phyloP scores from a whole-genome alignment of 306 rosid species.

The Castanea mollissima region DNA sequence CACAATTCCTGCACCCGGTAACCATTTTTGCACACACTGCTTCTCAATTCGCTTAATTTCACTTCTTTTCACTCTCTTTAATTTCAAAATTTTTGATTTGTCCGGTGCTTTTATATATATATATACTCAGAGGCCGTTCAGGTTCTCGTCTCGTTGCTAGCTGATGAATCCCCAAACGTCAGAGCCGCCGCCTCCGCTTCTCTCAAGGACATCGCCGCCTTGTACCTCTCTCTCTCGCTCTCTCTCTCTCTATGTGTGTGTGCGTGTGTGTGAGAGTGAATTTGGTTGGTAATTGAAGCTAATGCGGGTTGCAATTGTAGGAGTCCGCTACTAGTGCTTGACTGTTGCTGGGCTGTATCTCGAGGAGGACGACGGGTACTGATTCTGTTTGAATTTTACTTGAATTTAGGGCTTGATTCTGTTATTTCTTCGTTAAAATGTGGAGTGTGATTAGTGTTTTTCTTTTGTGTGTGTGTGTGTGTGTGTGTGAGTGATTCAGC shows the following conservation, averaged over 20 bases:
- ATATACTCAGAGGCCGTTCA: constrained; percentile 71
- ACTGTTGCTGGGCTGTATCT: constrained; percentile 76
- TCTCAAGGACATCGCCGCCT: constrained; percentile 68
- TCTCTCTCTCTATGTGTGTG: background rate
- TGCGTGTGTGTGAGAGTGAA: background rate
- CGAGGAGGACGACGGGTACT: constrained; percentile 92
- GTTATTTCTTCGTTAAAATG: too few relatives aligned
- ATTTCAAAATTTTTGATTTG: constrained; percentile 7
- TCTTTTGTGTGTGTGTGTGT: too few relatives aligned
- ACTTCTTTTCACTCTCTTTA: too few relatives aligned
- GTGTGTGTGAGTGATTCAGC: constrained; percentile 36
- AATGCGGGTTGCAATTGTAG: constrained; percentile 31
- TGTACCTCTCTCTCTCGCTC: constrained; percentile 43
- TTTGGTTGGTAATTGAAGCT: constrained; percentile 10
- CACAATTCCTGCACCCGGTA: constrained; percentile 77
- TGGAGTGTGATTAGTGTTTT: background rate
- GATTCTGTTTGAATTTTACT: background rate
- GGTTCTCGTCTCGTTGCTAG: constrained; percentile 71
- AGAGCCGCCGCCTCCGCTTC: constrained; percentile 79
- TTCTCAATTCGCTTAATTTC: background rate
- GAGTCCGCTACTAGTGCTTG: constrained; percentile 78
- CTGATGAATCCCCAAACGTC: constrained; percentile 78
- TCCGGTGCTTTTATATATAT: background rate
- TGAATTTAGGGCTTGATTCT: background rate
- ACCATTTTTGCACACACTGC: background rate